A percentile compares a stretch with the other conserved stretches of the same genome.
Conservation (phyloP, 225 moss, liverwort and hornwort species). For the Rhytidiadelphus loreus region DNA sequence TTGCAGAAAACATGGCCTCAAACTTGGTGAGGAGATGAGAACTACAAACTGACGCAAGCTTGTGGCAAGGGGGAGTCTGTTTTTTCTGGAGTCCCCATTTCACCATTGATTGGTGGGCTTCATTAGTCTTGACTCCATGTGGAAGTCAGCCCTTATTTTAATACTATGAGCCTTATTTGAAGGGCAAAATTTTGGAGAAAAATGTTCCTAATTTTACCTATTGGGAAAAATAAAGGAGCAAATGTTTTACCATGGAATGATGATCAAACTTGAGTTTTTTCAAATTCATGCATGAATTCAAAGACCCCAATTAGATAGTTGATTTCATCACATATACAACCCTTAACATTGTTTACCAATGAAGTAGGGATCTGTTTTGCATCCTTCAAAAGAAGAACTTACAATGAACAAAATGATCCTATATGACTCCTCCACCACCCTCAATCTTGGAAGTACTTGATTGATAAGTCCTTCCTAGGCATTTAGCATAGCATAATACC, state of each 20-base stretch:
- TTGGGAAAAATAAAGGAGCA: background rate
- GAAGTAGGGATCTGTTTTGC: background rate
- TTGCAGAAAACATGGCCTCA: constrained; percentile 13
- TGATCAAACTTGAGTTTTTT: background rate
- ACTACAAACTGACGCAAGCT: background rate
- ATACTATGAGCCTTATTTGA: background rate
- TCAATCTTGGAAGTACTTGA: accelerated
- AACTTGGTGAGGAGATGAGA: constrained; percentile 1
- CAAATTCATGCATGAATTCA: background rate
- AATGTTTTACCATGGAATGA: background rate
- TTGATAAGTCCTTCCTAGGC: accelerated
- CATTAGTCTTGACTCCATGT: accelerated
- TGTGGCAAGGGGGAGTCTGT: background rate
- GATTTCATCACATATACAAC: background rate
- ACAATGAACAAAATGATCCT: background rate
- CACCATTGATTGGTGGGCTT: background rate
- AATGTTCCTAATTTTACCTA: background rate
- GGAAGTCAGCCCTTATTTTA: background rate
- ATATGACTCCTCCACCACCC: accelerated
- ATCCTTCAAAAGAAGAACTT: background rate
- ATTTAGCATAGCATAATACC: background rate
- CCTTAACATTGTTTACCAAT: background rate
- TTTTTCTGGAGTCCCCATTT: background rate
- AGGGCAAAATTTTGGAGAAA: background rate
- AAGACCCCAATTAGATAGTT: background rate